phyloP scores from a whole-genome alignment of 2,329 filamentous ascomycete species.

The Xenosphaeropsis pyriputrescens region DNA sequence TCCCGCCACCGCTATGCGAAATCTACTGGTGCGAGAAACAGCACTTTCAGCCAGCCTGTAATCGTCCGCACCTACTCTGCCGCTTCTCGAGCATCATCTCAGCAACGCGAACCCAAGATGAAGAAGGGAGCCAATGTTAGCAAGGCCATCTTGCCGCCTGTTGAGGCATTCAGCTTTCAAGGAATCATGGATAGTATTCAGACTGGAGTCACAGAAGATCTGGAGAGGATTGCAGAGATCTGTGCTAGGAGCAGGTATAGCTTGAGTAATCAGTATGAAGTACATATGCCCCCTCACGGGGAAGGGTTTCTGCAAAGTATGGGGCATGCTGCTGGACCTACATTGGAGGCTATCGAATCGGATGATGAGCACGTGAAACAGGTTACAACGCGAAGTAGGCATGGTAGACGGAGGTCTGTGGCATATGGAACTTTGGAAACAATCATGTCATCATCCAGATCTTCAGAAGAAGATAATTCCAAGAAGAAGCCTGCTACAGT shows the following conservation, averaged over 20 bases:
- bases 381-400: constrained; percentile 3
- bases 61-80: constrained; percentile 50
- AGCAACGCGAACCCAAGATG: constrained; percentile 12
- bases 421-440: constrained; percentile 51
- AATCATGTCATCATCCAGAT: constrained; percentile 51
- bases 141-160: constrained; percentile 36
- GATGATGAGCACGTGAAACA: constrained; percentile 31
- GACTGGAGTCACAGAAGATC: constrained; percentile 34
- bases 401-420: constrained; percentile 13
- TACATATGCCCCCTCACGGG: constrained; percentile 47
- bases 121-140: constrained; percentile 12
- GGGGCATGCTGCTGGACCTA: constrained; percentile 29
- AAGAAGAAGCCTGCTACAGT: constrained; percentile 41
- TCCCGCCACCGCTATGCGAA: constrained; percentile 35
- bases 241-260: constrained; percentile 51
- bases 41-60: constrained; percentile 49
- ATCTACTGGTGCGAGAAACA: constrained; percentile 35
- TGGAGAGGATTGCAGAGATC: constrained; percentile 53
- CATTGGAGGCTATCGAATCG: constrained; percentile 39
- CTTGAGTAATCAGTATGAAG: constrained; percentile 51
- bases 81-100: constrained; percentile 20
- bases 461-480: constrained; percentile 44
- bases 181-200: constrained; percentile 43
- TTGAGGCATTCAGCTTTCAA: constrained; percentile 51
- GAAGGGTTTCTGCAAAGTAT: constrained; percentile 31